Evolutionary conservation across 1,284 basidiomycete genomes (phyloP).

Genomic region (Leccinum ponderosum): DNA sequence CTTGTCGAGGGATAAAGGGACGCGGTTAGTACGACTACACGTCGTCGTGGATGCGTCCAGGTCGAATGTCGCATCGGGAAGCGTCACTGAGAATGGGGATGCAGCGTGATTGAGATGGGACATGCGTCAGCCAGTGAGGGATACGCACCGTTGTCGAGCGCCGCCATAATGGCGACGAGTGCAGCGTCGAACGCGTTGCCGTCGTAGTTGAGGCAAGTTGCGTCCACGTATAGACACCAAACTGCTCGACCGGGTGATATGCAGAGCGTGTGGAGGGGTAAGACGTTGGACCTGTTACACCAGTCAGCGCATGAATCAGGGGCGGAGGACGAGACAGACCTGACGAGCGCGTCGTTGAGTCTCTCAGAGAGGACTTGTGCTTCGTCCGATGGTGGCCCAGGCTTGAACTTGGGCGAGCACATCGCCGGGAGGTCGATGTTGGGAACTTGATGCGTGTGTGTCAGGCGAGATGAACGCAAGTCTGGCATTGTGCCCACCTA

Average conservation of each 20-base stretch:
- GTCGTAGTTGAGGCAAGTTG: slow-evolving; percentile 95
- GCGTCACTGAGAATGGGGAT: slow-evolving; percentile 49
- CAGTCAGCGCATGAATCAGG: background rate
- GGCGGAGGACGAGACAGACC: slow-evolving; percentile 46
- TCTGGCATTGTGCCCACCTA: slow-evolving; percentile 54
- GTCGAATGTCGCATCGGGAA: slow-evolving; percentile 77
- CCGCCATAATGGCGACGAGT: slow-evolving; percentile 84
- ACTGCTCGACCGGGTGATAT: slow-evolving; percentile 81
- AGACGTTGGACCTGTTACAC: slow-evolving; percentile 59
- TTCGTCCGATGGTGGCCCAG: slow-evolving; percentile 91
- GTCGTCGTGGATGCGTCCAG: slow-evolving; percentile 65
- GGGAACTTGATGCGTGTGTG: slow-evolving; percentile 52
- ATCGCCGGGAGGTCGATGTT: slow-evolving; percentile 92
- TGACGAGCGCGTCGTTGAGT: slow-evolving; percentile 73
- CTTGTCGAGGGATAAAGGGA: slow-evolving; percentile 18
- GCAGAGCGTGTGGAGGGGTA: slow-evolving; percentile 71
- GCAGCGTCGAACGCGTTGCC: slow-evolving; percentile 94
- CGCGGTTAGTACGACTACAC: slow-evolving; percentile 53
- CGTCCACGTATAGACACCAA: slow-evolving; percentile 93
- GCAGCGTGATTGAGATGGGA: background rate
- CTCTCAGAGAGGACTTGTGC: slow-evolving; percentile 87
- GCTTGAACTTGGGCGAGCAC: slow-evolving; percentile 91
- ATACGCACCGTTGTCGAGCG: slow-evolving; percentile 78
- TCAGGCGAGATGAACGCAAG: background rate
- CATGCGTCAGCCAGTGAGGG: background rate